Conservation (phyloP, 305 asterid species). For the Fraxinus xanthoxyloides region DNA sequence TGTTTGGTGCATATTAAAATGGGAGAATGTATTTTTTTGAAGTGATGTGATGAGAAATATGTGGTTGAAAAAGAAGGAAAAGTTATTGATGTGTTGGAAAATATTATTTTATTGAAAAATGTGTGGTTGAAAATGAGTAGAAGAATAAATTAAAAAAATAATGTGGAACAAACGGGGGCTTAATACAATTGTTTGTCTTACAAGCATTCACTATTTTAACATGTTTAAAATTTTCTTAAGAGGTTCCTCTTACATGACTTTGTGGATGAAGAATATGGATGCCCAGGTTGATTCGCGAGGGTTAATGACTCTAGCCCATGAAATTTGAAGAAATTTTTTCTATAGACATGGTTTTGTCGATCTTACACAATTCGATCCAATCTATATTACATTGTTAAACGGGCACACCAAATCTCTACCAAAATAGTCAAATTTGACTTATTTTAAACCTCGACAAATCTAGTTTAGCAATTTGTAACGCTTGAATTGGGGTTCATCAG, state of each 20-base stretch:
- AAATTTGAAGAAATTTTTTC: no score
- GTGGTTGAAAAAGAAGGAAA: no score
- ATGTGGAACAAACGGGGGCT: no score
- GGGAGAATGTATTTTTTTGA: no score
- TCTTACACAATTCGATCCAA: not conserved
- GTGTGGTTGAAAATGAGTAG: no score
- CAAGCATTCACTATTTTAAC: no score
- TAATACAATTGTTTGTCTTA: no score
- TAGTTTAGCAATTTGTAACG: not conserved
- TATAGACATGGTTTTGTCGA: not conserved
- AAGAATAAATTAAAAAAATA: no score
- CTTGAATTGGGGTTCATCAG: not conserved
- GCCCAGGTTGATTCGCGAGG: not conserved
- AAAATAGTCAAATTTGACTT: not conserved
- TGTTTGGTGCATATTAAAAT: no score
- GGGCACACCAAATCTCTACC: not conserved
- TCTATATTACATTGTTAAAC: not conserved
- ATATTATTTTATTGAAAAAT: no score
- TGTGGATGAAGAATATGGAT: not conserved
- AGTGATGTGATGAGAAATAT: no score
- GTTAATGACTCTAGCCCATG: not conserved
- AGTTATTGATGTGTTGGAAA: no score
- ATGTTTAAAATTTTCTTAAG: not conserved
- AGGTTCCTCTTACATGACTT: not conserved
- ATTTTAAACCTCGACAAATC: not conserved